These are phyloP conservation scores for Neospora caninum DNA, from an alignment of 169 alveolate species.

Conservation along the genomic window DNA sequence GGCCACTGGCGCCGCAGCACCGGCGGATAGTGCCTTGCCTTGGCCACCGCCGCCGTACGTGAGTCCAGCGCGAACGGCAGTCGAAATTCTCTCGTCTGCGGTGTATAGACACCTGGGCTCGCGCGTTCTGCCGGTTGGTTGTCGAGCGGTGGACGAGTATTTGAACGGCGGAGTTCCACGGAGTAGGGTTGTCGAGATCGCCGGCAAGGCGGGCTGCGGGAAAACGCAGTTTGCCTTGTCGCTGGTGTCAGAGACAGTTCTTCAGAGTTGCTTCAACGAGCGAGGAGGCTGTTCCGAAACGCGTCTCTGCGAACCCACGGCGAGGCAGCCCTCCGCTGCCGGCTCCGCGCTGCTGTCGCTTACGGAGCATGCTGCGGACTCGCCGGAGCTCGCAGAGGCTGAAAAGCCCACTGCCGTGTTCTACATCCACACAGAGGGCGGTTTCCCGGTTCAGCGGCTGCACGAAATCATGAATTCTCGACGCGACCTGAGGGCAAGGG, in stretches of 20 bases:
- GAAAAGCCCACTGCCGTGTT: background rate
- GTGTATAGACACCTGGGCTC: background rate
- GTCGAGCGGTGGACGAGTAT: background rate
- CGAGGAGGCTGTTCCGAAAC: background rate
- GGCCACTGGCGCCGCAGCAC: background rate
- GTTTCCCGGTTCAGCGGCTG: conserved; percentile 33
- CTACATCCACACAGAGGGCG: conserved; percentile 46
- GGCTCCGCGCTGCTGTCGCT: background rate
- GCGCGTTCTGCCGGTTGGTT: background rate
- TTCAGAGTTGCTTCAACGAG: background rate
- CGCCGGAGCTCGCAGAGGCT: conserved; percentile 4
- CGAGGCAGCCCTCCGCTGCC: background rate
- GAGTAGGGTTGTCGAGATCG: conserved; percentile 7
- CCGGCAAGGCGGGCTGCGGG: conserved; percentile 39
- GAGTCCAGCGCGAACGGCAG: background rate
- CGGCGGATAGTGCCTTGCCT: background rate
- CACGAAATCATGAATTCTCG: background rate
- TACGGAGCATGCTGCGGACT: background rate
- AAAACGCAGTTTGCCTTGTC: conserved; percentile 48
- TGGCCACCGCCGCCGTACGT: conserved; percentile 31
- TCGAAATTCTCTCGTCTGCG: background rate
- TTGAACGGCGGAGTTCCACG: conserved; percentile 20
- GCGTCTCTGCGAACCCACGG: too few species aligned
- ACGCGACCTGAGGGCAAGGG: background rate
- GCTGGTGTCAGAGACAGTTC: conserved; percentile 36